phyloP scores from a whole-genome alignment of 2,329 filamentous ascomycete genomes.

The Lachnum nothofagi region DNA sequence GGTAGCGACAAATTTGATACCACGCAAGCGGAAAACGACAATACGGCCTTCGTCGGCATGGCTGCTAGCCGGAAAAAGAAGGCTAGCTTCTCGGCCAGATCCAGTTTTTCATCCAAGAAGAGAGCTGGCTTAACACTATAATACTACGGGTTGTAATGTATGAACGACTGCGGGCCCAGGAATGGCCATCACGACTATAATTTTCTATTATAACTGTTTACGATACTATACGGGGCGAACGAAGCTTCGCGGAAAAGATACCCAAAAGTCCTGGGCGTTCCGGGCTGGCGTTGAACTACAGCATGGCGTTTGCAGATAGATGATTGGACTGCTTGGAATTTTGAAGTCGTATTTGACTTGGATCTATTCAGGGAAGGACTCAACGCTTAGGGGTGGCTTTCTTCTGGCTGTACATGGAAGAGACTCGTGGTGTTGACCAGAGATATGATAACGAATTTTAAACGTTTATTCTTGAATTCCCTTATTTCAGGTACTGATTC shows the following conservation, averaged over 20 bases:
- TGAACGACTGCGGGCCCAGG: background rate
- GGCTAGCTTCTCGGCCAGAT: background rate
- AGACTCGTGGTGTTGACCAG: too few species aligned
- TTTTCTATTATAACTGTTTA: background rate
- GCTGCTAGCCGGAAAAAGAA: slow-evolving; percentile 19
- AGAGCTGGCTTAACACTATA: slow-evolving; percentile 3
- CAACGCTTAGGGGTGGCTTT: too few species aligned
- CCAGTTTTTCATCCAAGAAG: slow-evolving; percentile 2
- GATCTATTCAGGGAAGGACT: too few species aligned
- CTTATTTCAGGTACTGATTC: too few species aligned
- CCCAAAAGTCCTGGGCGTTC: slow-evolving; percentile 1
- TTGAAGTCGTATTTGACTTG: background rate
- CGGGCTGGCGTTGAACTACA: slow-evolving; percentile 1
- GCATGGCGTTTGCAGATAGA: background rate
- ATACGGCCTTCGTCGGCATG: slow-evolving; percentile 27
- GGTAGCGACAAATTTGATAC: slow-evolving; percentile 60
- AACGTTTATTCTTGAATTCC: too few species aligned
- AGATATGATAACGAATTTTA: too few species aligned
- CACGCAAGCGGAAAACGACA: slow-evolving; percentile 19
- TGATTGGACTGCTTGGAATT: background rate
- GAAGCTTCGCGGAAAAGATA: background rate
- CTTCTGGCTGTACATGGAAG: too few species aligned
- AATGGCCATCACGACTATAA: background rate
- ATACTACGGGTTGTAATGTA: background rate
- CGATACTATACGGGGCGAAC: background rate